Conservation (phyloP, 2,329 filamentous ascomycete species). For the Mycogone perniciosa region DNA sequence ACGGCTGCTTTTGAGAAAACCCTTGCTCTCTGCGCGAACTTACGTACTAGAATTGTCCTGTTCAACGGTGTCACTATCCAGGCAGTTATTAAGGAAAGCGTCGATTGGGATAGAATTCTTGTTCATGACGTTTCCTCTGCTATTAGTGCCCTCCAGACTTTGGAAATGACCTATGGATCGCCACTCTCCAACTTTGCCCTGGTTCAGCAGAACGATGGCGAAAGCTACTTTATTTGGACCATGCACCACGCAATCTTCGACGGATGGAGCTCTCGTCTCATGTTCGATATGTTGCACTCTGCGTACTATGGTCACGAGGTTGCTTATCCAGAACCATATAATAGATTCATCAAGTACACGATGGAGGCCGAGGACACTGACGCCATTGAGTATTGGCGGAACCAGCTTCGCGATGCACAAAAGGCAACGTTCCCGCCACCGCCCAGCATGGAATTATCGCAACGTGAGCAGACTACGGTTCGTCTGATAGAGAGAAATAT, state of each 20-base stretch:
- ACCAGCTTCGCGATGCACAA: not conserved
- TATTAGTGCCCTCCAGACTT: too few relatives aligned
- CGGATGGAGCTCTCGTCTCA: not conserved
- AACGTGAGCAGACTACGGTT: not conserved
- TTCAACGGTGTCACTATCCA: too few relatives aligned
- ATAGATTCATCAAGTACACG: slow-evolving; percentile 2
- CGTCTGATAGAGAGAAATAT: not conserved
- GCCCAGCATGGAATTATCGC: not conserved
- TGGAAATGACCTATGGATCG: slow-evolving; percentile 1
- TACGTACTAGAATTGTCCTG: too few relatives aligned
- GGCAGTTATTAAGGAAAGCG: too few relatives aligned
- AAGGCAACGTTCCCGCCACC: not conserved
- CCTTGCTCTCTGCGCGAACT: too few relatives aligned
- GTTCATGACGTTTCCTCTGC: too few relatives aligned
- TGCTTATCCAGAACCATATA: not conserved
- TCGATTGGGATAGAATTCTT: too few relatives aligned
- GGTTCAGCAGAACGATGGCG: not conserved
- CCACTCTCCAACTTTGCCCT: not conserved
- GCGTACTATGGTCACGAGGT: not conserved
- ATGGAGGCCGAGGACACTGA: not conserved
- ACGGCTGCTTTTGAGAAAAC: too few relatives aligned
- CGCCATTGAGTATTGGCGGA: slow-evolving; percentile 1
- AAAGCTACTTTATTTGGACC: slow-evolving; percentile 2
- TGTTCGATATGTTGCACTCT: not conserved
- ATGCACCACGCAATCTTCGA: slow-evolving; percentile 6